These are phyloP conservation scores for Phytopythium boreale DNA, from an alignment of 352 stramenopile genomes.

Conservation along the genomic window DNA sequence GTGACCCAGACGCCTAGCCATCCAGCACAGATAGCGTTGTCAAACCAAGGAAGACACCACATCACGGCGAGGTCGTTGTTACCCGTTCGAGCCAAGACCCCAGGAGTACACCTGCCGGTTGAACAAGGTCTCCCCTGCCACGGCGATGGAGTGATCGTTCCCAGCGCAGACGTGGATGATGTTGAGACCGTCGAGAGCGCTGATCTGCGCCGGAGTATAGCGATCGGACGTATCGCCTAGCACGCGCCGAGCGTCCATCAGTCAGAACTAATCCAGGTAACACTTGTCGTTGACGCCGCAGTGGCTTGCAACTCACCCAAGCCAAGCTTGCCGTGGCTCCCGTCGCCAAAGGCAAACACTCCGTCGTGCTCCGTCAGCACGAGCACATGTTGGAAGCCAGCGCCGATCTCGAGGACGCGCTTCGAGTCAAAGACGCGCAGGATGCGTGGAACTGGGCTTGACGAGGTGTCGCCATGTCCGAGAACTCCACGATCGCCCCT, in stretches of 20 bases:
- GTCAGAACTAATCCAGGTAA: too few species aligned
- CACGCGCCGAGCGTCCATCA: too few species aligned
- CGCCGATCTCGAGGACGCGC: constrained; percentile 46
- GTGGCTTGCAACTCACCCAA: not conserved
- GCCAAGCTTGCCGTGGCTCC: constrained; percentile 59
- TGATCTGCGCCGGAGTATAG: constrained; percentile 33
- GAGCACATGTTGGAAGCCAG: constrained; percentile 60
- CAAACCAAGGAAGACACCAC: not conserved
- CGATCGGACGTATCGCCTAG: constrained; percentile 44
- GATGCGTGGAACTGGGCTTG: constrained; percentile 34
- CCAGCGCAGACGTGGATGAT: constrained; percentile 58
- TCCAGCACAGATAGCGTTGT: not conserved
- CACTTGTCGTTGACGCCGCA: not conserved
- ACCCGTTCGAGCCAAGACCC: constrained; percentile 67
- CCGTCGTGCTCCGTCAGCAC: constrained; percentile 67
- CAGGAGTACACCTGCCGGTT: constrained; percentile 83
- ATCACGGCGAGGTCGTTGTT: not conserved
- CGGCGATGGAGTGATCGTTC: constrained; percentile 62
- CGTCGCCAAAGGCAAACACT: constrained; percentile 69
- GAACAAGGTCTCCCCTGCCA: constrained; percentile 59
- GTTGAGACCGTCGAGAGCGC: constrained; percentile 46
- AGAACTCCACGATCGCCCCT: constrained; percentile 57
- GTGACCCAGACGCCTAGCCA: constrained; percentile 56
- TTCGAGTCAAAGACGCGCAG: constrained; percentile 58
- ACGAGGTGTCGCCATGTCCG: constrained; percentile 44